Base-by-base conservation (phyloP, 257 asterid genomes). In the Jacaranda mimosifolia region DNA sequence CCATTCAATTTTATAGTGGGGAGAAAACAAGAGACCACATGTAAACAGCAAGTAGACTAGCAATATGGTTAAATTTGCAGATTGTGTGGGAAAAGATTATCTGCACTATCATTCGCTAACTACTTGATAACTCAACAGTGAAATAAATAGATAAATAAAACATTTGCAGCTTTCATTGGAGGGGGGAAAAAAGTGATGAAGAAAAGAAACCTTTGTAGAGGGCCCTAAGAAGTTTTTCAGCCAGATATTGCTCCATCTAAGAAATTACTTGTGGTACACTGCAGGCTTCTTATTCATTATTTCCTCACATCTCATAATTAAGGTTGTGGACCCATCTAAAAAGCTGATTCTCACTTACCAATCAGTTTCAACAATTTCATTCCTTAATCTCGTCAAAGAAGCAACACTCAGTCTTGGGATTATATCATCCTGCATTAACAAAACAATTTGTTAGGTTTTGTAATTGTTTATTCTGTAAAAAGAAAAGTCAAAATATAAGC, bases 321-420 rank as follows among this genome's bases (percentile, higher is more conserved):
- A 71, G 57, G 55, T 49, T 13, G 43, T 56, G 6, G 42, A 12
- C 10, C 49, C 14, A 46, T 57, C 32, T 65, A 36, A 56, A 46
- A 72, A 43, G 7, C 8, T 9, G 43, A 45, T 59, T 49, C 69
- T 63, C 70, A 63, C 94, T 89, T 86, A 96, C 99, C 99, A 96
- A 86, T 96, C 97, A 60, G 98, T 93, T 82, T 90, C 95, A 68
- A 93, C 89, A 79, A 93, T 90, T 86, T 96, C 99, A 76, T 93
- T 96, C 89, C 98, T 87, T 78, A 96, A 85, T 76, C 97, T 88
- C 17, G 90, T 85, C 55, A 93, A 65, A 40, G 98, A 88, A 78
- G 93, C 87, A 76, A 71, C 82, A 74, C 92, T 91, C 63, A 93
- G 84, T 83, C 99, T 88, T 17, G 98, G 99, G 81, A 93, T 78